Evolutionary conservation across 2,329 filamentous ascomycete genomes (phyloP).

Genomic region (Fusarium chaquense): DNA sequence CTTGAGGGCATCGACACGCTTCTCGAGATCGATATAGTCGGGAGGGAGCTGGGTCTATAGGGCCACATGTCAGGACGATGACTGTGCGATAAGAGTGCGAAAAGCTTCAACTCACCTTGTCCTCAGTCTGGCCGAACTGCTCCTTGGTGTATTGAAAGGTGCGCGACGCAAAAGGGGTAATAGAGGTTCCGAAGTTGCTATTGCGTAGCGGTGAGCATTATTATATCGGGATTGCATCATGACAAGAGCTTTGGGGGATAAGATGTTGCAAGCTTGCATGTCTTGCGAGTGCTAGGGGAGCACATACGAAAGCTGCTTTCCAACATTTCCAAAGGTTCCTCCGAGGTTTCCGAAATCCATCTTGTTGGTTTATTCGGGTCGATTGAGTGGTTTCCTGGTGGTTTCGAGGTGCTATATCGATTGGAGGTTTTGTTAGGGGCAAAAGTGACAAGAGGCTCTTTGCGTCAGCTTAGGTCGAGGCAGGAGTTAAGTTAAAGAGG

Average conservation of each 20-base stretch:
- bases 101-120: slow-evolving; percentile 73
- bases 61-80: slow-evolving; percentile 31
- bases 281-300: slow-evolving; percentile 26
- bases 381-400: slow-evolving; percentile 8
- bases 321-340: slow-evolving; percentile 60
- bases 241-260: slow-evolving; percentile 21
- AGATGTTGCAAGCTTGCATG: slow-evolving; percentile 15
- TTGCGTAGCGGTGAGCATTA: slow-evolving; percentile 29
- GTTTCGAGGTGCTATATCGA: slow-evolving; percentile 19
- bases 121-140: slow-evolving; percentile 92
- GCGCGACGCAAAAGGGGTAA: slow-evolving; percentile 92
- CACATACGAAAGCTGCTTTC: slow-evolving; percentile 63
- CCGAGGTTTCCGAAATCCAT: slow-evolving; percentile 68
- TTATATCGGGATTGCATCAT: slow-evolving; percentile 12
- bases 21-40: slow-evolving; percentile 98
- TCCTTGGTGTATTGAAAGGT: slow-evolving; percentile 99
- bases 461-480: slow-evolving; percentile 44
- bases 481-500: slow-evolving; percentile 10
- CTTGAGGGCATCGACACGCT: slow-evolving; percentile 97
- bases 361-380: slow-evolving; percentile 35
- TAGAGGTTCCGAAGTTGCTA: slow-evolving; percentile 77
- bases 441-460: slow-evolving; percentile 31
- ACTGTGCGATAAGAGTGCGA: slow-evolving; percentile 22
- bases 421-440: slow-evolving; percentile 28
- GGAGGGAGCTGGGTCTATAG: slow-evolving; percentile 90